A percentile compares a stretch with the other conserved stretches of the same genome.
phyloP scores from a whole-genome alignment of 2,329 filamentous ascomycete species.

The Podosphaera fusca region DNA sequence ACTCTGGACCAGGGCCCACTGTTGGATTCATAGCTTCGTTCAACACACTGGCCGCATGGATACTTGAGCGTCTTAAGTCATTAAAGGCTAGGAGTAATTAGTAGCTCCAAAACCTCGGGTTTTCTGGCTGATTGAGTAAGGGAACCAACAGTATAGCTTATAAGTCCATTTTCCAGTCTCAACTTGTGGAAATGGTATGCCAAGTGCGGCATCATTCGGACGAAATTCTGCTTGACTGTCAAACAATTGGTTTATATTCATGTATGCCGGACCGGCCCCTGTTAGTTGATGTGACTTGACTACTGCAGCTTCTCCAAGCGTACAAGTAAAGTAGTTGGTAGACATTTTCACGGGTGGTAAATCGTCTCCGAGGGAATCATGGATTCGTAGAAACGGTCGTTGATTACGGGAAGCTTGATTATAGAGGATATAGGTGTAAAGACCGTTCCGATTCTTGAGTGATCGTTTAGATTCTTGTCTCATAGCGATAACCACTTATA shows the following conservation, averaged over 20 bases:
- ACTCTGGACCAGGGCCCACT: not conserved
- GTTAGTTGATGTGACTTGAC: slow-evolving; percentile 17
- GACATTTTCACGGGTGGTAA: not conserved
- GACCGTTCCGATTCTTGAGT: not conserved
- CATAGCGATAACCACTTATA: too few species aligned
- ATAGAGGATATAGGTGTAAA: not conserved
- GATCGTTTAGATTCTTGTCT: not conserved
- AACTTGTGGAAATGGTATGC: not conserved
- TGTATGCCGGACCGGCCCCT: slow-evolving; percentile 21
- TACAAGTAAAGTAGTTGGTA: slow-evolving; percentile 32
- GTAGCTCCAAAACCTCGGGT: not conserved
- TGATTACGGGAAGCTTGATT: too few species aligned
- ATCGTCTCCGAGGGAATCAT: too few species aligned
- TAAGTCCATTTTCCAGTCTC: not conserved
- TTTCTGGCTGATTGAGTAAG: not conserved
- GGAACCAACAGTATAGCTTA: not conserved
- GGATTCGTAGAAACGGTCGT: too few species aligned
- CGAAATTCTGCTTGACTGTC: slow-evolving; percentile 21
- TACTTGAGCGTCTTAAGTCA: not conserved
- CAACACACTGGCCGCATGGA: slow-evolving; percentile 6
- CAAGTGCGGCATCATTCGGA: not conserved
- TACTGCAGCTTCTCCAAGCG: slow-evolving; percentile 28
- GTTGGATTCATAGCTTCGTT: slow-evolving; percentile 5
- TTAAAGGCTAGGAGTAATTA: not conserved
- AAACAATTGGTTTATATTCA: slow-evolving; percentile 26